phyloP scores from a whole-genome alignment of 768 basidiomycete genomes.

The Mycena floridula region DNA sequence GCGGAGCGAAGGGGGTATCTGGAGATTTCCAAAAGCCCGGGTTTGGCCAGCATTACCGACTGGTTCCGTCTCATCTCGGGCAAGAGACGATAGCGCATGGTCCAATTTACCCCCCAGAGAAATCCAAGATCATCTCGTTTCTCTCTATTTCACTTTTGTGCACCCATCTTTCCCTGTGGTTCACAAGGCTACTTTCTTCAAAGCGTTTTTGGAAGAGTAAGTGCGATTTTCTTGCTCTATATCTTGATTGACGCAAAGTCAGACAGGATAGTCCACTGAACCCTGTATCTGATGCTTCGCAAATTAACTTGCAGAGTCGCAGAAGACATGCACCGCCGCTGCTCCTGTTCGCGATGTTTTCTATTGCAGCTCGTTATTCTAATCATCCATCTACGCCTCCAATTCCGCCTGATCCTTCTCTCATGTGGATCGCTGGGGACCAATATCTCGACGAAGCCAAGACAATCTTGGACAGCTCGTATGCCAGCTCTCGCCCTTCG shows the following conservation, averaged over 20 bases:
- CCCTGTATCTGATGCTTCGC: constrained; percentile 16
- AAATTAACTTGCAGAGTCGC: constrained; percentile 33
- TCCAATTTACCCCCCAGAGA: constrained; percentile 47
- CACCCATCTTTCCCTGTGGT: constrained; percentile 76
- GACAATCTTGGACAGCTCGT: constrained; percentile 54
- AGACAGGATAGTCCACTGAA: neutral
- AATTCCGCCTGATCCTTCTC: constrained; percentile 34
- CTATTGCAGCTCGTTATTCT: constrained; percentile 73
- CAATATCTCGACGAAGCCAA: constrained; percentile 65
- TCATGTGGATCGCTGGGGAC: constrained; percentile 84
- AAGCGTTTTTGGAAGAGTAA: constrained; percentile 31
- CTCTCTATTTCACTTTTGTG: constrained; percentile 77
- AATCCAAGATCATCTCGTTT: constrained; percentile 63
- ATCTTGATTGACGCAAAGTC: neutral
- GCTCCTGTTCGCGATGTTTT: constrained; percentile 77
- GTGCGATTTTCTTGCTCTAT: constrained; percentile 13
- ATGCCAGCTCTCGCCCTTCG: constrained; percentile 64
- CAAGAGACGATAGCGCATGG: constrained; percentile 29
- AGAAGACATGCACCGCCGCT: constrained; percentile 52
- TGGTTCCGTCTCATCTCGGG: constrained; percentile 16
- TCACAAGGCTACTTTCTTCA: constrained; percentile 64
- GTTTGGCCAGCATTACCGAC: constrained; percentile 71
- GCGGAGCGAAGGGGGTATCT: constrained; percentile 71
- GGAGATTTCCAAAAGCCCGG: constrained; percentile 84
- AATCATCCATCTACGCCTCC: constrained; percentile 24